A percentile compares a stretch with the other conserved stretches of the same genome.
Conservation (phyloP, 306 rosid genomes). For the Prunus armeniaca region DNA sequence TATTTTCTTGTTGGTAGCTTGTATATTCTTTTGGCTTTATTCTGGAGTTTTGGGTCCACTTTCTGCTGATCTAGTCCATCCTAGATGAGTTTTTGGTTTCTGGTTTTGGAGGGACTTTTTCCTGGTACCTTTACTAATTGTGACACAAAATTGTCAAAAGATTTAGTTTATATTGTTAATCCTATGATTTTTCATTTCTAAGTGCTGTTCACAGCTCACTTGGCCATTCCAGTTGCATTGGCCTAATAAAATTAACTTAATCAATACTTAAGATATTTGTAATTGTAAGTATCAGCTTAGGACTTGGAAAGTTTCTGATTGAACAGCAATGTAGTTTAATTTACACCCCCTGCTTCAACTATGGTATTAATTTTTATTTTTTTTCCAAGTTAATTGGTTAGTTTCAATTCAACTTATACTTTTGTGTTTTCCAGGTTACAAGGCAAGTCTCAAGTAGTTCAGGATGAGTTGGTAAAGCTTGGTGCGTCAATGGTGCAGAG, state of each 20-base stretch:
- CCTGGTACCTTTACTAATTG: background rate
- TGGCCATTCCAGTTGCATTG: background rate
- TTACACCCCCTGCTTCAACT: background rate
- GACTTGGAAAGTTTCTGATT: background rate
- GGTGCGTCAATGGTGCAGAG: slow-evolving; percentile 91
- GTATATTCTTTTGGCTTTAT: background rate
- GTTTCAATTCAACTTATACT: slow-evolving; percentile 2
- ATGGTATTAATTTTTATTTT: background rate
- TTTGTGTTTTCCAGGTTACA: slow-evolving; percentile 62
- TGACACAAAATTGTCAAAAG: background rate
- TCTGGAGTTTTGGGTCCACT: background rate
- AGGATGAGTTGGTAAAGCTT: slow-evolving; percentile 91
- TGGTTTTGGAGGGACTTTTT: background rate
- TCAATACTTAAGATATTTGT: background rate
- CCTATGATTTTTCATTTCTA: background rate
- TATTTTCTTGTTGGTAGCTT: background rate
- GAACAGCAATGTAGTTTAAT: background rate
- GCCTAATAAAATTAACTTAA: background rate
- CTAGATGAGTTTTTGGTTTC: background rate
- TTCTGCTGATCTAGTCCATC: background rate
- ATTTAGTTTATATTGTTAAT: background rate
- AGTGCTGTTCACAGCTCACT: background rate
- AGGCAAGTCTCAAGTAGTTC: slow-evolving; percentile 91
- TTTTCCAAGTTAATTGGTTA: background rate
- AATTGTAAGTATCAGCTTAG: background rate